Evolutionary conservation across 495 filamentous ascomycete species (phyloP), one percentile per base, ranked within the genome.

Genomic region (Viridothelium virens): DNA sequence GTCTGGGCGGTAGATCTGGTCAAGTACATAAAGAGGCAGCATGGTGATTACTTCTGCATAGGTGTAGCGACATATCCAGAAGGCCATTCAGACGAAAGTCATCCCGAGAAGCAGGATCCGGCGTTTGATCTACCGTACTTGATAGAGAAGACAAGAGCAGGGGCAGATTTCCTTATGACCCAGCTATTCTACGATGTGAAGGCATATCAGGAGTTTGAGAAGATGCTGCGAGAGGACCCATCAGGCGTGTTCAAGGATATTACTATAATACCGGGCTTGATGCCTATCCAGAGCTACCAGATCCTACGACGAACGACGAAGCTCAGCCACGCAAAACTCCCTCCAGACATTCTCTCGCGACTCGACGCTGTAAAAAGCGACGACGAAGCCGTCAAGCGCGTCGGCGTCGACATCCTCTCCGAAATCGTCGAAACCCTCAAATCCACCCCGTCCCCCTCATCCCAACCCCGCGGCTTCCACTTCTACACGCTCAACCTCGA

Each of bases 111-210:
- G 34, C 94, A 97, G 78, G 87, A 87, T 73, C 81, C 90, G 0
- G 81, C 83, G 67, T 85, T 87, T 53, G 94, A 98, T 77, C 75
- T 98, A 46, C 90, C 94, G 6, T 96, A 91, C 72, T 80, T 98
- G 61, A 83, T 96, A 38, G 92, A 96, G 66, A 98, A 98, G 82
- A 87, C 87, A 0, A 80, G 87, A 71, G 94, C 94, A 3, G 94
- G 94, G 0, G 95, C 93, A 31, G 95, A 97, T 75, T 98, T 98
- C 75, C 89, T 98, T 74, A 96, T 98, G 91, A 97, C 95, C n/a
- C 94, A 98, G 74, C 81, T 98, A 34, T 97, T 97, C 78, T 98
- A 93, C 75, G 91, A 97, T 71, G 82, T 90, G 14, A 80, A 88
- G 6, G 91, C 89, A 16, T 98, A 92, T 75, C 80, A 84, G 56